Percentiles rank a stretch among this genome's conserved stretches.
Conservation (phyloP, 2,329 filamentous ascomycete genomes). For the Pestalotiopsis sp. region DNA sequence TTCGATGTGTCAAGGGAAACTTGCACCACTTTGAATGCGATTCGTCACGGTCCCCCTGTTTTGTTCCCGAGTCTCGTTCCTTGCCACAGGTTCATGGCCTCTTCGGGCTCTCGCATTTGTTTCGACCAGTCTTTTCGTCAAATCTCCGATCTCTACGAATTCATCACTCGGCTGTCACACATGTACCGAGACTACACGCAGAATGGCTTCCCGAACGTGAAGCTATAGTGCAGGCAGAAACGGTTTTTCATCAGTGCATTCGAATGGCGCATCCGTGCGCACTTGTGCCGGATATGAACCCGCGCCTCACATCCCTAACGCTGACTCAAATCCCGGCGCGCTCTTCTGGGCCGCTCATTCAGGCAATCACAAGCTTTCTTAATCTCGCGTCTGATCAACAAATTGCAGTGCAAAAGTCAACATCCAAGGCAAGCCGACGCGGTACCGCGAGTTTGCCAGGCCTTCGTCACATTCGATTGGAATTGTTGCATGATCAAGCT, state of each 20-base stretch:
- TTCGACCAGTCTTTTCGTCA: constrained; percentile 55
- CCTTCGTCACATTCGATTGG: constrained; percentile 55
- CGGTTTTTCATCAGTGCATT: constrained; percentile 42
- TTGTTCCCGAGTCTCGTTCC: constrained; percentile 15
- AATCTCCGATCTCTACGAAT: constrained; percentile 56
- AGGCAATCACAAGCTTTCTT: constrained; percentile 51
- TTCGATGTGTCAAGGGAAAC: constrained; percentile 46
- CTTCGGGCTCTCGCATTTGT: constrained; percentile 46
- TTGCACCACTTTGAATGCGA: constrained; percentile 58
- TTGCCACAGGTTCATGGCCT: constrained; percentile 45
- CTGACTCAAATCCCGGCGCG: constrained; percentile 57
- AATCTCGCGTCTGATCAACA: constrained; percentile 52
- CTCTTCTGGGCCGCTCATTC: constrained; percentile 52
- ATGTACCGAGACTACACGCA: constrained; percentile 47
- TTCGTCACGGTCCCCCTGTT: constrained; percentile 34
- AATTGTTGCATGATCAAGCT: constrained; percentile 50
- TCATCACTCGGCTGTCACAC: constrained; percentile 64
- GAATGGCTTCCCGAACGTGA: constrained; percentile 38
- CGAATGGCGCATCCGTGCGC: constrained; percentile 48
- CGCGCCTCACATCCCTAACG: constrained; percentile 54
- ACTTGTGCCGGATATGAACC: constrained; percentile 59
- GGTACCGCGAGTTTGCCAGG: constrained; percentile 49
- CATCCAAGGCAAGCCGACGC: constrained; percentile 28
- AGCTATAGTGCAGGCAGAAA: constrained; percentile 47
- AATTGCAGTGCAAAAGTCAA: constrained; percentile 39